Evolutionary conservation across 2,329 filamentous ascomycete genomes (phyloP).

Genomic region (Botrytis aclada): DNA sequence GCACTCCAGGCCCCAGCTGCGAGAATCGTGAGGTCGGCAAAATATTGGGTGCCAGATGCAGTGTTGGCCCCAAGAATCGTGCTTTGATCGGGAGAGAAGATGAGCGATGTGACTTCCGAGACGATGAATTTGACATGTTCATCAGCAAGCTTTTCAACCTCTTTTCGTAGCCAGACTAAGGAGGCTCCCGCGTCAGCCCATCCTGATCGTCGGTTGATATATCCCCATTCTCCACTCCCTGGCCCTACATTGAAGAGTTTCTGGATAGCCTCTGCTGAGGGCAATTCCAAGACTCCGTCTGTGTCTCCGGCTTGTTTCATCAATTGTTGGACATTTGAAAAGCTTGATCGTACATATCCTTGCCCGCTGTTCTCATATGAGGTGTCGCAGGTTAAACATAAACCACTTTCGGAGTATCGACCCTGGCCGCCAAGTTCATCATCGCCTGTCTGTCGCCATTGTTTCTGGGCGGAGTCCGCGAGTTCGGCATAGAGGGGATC

Average conservation of each 20-base stretch:
- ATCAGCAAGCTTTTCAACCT: conserved; percentile 29
- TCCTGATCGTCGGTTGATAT: conserved; percentile 69
- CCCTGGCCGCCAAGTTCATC: conserved; percentile 56
- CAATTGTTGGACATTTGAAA: conserved; percentile 53
- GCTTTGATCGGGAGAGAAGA: conserved; percentile 29
- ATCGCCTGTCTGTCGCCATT: conserved; percentile 60
- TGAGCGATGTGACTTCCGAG: conserved; percentile 38
- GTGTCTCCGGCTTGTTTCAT: conserved; percentile 37
- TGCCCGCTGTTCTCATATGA: conserved; percentile 36
- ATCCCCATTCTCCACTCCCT: conserved; percentile 61
- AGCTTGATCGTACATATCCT: conserved; percentile 57
- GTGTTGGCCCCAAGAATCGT: conserved; percentile 57
- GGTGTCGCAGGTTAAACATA: conserved; percentile 60
- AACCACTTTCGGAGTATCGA: conserved; percentile 67
- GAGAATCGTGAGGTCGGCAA: conserved; percentile 71
- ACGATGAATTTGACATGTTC: conserved; percentile 51
- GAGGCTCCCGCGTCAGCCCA: conserved; percentile 76
- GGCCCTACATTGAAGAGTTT: conserved; percentile 48
- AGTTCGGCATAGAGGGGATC: conserved; percentile 73
- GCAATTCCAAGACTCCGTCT: conserved; percentile 40
- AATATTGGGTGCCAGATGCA: conserved; percentile 47
- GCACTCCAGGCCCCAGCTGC: conserved; percentile 88
- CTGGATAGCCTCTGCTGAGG: conserved; percentile 45
- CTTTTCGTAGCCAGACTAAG: conserved; percentile 58
- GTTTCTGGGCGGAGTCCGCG: conserved; percentile 64